Percentiles rank a stretch among this genome's conserved stretches.
Evolutionary conservation across 345 rosid genomes (phyloP).

Genomic region (Alliaria petiolata): DNA sequence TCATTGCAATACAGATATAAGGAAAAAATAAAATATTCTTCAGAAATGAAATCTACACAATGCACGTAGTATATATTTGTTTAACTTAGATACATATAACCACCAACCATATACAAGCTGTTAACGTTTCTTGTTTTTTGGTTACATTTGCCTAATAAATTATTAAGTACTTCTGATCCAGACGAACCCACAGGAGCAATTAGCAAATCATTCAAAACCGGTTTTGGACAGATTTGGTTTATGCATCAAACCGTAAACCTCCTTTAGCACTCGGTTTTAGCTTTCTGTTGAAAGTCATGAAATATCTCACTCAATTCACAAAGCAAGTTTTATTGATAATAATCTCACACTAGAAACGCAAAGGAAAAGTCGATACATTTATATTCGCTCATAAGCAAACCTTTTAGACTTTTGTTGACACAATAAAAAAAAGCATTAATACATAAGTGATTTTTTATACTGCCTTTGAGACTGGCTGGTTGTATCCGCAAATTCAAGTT

Average conservation of each 20-base stretch:
- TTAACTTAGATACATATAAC: too few relatives aligned
- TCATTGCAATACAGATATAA: too few relatives aligned
- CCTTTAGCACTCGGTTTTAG: not conserved
- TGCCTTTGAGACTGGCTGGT: conserved; percentile 10
- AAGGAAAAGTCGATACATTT: not conserved
- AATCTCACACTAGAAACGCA: conserved; percentile 16
- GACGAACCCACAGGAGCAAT: not conserved
- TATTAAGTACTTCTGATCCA: not conserved
- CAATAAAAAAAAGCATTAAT: not conserved
- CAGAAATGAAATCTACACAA: too few relatives aligned
- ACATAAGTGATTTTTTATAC: conserved; percentile 6
- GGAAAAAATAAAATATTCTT: too few relatives aligned
- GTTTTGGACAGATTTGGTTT: not conserved
- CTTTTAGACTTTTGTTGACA: not conserved
- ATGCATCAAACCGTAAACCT: not conserved
- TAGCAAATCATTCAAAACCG: not conserved
- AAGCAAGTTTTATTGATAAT: conserved; percentile 1
- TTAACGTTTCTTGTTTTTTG: too few relatives aligned
- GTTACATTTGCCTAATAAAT: too few relatives aligned
- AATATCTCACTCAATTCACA: not conserved
- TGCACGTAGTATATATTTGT: too few relatives aligned
- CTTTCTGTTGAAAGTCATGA: not conserved
- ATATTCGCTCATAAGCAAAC: not conserved
- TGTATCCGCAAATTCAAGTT: conserved; percentile 13
- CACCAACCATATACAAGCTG: too few relatives aligned